Evolutionary conservation across 31 red algal species (phyloP), one percentile per base, ranked within the genome.

Genomic region (Endocladia muricata): DNA sequence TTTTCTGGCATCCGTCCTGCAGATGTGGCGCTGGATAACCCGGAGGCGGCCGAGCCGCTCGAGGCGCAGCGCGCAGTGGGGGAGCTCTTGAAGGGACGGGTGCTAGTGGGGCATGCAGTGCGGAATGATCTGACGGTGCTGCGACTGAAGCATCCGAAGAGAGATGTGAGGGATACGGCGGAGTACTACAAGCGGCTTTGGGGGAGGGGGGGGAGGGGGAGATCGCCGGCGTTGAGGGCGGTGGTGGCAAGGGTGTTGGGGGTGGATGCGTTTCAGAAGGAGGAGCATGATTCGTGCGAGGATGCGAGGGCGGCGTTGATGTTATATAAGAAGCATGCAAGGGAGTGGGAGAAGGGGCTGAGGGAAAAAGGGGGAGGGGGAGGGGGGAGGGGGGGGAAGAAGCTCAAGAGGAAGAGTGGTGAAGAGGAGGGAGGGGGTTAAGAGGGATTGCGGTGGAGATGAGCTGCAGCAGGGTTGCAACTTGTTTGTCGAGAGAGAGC

Each of bases 71-170:
- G 41, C 37, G 63, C 35, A 3, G 88, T 94, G 3, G 85, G 81
- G 26, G 68, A 74, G n/a, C 26, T 95, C n/a, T 22, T 95, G 32
- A 69, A 76, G n/a, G 84, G 84, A 34, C 65, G 92, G 21, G 76
- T 95, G 47, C 61, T 99, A 7, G 96, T 99, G n/a, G 96, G 96
- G 29, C 96, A 99, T 76, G 92, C 82, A 15, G 26, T 99, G 52
- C 56, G 77, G 41, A 94, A 99, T 79, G 96, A 99, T 56, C 61
- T 95, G 61, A 55, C 40, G 57, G 89, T 89, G 63, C 66, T 99
- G 15, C 41, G 90, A 71, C 72, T 99, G 70, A 62, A 66, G 39
- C 96, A 99, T 85, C 78, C 91, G 7, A 72, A 66, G 77, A 47
- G 78, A 37, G 58, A 74, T 35, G 69, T 79, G 33, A 76, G 91